Evolutionary conservation across 2,329 filamentous ascomycete genomes (phyloP).

Genomic region (Scortechinia acanthostroma): DNA sequence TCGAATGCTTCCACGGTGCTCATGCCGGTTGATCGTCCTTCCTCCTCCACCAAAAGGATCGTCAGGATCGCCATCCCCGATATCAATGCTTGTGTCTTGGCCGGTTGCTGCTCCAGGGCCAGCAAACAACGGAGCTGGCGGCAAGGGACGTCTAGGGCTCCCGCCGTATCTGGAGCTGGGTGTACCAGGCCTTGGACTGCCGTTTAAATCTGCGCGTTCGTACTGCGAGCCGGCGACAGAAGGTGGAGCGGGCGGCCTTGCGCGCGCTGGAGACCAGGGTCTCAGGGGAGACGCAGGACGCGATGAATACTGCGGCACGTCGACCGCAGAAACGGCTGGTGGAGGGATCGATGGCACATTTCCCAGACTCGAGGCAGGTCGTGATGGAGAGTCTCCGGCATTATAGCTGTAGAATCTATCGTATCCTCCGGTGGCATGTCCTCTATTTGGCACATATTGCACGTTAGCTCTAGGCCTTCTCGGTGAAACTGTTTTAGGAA

Average conservation of each 20-base stretch:
- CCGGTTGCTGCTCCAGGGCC: constrained; percentile 34
- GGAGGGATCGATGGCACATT: background rate
- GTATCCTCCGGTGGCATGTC: background rate
- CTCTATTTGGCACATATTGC: background rate
- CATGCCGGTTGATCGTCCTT: constrained; percentile 22
- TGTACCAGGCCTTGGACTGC: constrained; percentile 61
- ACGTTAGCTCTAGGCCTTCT: background rate
- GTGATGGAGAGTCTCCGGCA: background rate
- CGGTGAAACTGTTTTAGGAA: too few relatives aligned
- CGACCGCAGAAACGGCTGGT: background rate
- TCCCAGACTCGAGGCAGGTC: background rate
- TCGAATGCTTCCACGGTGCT: constrained; percentile 37
- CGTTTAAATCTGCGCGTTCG: constrained; percentile 64
- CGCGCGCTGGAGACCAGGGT: background rate
- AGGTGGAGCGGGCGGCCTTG: background rate
- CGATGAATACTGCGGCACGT: background rate
- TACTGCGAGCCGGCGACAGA: constrained; percentile 41
- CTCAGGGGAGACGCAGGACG: background rate
- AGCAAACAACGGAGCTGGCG: constrained; percentile 63
- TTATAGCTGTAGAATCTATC: background rate
- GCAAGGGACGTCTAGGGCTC: constrained; percentile 58
- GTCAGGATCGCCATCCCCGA: constrained; percentile 30
- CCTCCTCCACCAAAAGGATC: constrained; percentile 43
- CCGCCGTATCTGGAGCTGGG: constrained; percentile 62
- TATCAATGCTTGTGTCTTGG: constrained; percentile 40